A percentile compares a stretch with the other conserved stretches of the same genome.
Evolutionary conservation across 768 basidiomycete genomes (phyloP).

Genomic region (Coprinopsis cinerea): DNA sequence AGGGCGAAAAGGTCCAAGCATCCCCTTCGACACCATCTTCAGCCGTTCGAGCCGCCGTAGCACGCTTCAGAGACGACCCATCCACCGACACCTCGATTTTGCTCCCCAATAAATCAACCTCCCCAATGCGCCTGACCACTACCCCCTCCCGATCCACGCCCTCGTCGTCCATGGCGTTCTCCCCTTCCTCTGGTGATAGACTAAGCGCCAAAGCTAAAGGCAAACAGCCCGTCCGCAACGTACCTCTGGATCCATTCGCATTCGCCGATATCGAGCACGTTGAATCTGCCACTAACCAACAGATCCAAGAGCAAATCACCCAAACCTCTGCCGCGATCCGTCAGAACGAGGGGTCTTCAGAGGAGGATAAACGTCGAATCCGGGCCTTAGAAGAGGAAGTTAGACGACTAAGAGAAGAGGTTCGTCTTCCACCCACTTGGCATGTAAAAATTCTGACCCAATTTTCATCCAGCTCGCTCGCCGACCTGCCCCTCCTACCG

Average conservation of each 20-base stretch:
- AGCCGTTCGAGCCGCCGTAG: conserved; percentile 44
- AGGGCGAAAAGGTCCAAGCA: background rate
- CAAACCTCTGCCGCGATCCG: conserved; percentile 43
- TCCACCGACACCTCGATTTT: conserved; percentile 46
- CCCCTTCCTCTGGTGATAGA: too few species aligned
- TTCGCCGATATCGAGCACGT: conserved; percentile 32
- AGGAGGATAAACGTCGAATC: conserved; percentile 60
- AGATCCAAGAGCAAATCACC: conserved; percentile 54
- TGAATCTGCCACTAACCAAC: conserved; percentile 46
- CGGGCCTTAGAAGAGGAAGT: conserved; percentile 63
- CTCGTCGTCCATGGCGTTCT: too few species aligned
- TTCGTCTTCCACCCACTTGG: conserved; percentile 16
- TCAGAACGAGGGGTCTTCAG: conserved; percentile 32
- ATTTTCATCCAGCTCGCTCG: conserved; percentile 37
- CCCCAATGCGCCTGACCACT: conserved; percentile 17
- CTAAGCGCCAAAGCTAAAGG: conserved; percentile 29
- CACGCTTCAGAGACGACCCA: conserved; percentile 44
- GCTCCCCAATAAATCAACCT: conserved; percentile 39
- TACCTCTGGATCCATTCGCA: conserved; percentile 12
- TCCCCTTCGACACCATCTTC: conserved; percentile 23
- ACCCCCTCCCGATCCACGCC: background rate
- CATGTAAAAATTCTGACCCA: background rate
- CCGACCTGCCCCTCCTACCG: conserved; percentile 21
- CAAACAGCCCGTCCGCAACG: conserved; percentile 36
- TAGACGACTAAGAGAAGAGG: conserved; percentile 51